These are phyloP conservation scores for Penicillium sclerotiorum DNA, from an alignment of 2,329 filamentous ascomycete genomes.

Conservation along the genomic window DNA sequence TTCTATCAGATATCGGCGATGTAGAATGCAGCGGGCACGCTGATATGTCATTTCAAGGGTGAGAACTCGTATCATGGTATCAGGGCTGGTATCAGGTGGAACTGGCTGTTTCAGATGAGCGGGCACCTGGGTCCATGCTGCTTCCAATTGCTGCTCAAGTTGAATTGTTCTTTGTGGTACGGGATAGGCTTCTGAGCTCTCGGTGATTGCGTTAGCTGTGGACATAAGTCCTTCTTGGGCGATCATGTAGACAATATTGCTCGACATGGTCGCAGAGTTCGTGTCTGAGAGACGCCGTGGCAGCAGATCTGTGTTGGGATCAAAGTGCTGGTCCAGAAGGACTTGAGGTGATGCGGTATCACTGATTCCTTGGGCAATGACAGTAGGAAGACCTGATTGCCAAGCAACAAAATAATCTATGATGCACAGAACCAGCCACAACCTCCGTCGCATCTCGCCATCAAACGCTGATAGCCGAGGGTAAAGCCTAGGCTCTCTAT, in stretches of 20 bases:
- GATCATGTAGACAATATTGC: conserved; percentile 41
- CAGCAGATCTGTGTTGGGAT: conserved; percentile 50
- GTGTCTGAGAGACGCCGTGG: conserved; percentile 55
- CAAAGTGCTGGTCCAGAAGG: conserved; percentile 61
- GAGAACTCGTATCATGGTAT: conserved; percentile 53
- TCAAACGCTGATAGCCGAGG: conserved; percentile 56
- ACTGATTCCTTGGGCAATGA: conserved; percentile 58
- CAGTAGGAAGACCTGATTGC: conserved; percentile 64
- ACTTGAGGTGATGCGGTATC: conserved; percentile 61
- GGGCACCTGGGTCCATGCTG: conserved; percentile 11
- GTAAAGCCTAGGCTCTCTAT: conserved; percentile 57
- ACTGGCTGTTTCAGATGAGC: background rate
- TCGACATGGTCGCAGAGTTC: too few species aligned
- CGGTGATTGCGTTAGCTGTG: conserved; percentile 32
- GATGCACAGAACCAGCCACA: conserved; percentile 47
- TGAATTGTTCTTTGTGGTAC: conserved; percentile 19
- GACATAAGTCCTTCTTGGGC: conserved; percentile 32
- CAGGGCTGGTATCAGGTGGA: conserved; percentile 22
- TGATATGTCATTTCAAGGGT: conserved; percentile 55
- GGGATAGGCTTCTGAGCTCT: conserved; percentile 7
- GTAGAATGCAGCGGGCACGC: conserved; percentile 53
- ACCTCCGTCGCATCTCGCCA: conserved; percentile 53
- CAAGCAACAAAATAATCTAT: conserved; percentile 63
- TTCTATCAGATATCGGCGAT: conserved; percentile 52
- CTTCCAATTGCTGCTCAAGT: conserved; percentile 29